Conservation (phyloP, 176 grass and related monocot species). For the Eleusine indica region DNA sequence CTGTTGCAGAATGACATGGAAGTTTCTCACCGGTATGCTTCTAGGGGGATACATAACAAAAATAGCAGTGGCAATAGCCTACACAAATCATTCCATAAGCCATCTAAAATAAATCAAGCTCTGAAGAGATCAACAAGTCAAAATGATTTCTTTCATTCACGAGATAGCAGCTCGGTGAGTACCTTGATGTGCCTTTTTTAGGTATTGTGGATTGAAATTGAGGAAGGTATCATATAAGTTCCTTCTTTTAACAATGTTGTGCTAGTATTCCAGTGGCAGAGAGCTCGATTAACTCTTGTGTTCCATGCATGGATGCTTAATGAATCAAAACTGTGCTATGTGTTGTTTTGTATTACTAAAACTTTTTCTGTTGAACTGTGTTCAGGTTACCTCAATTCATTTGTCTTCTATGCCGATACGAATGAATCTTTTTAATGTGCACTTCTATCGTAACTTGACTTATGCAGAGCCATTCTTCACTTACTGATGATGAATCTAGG, state of each 20-base stretch:
- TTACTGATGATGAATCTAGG: conserved; percentile 89
- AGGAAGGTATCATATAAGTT: not conserved
- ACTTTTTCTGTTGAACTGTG: conserved; percentile 2
- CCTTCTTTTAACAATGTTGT: not conserved
- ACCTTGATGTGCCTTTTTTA: conserved; percentile 3
- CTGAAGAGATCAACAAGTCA: conserved; percentile 71
- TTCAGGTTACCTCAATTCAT: not conserved
- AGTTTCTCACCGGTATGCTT: conserved; percentile 46
- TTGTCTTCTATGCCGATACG: not conserved
- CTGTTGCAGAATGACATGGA: conserved; percentile 65
- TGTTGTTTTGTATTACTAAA: not conserved
- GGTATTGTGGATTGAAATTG: conserved; percentile 1
- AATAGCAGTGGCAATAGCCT: conserved; percentile 26
- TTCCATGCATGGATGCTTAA: conserved; percentile 5
- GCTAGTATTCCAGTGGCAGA: not conserved
- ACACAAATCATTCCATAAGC: conserved; percentile 57
- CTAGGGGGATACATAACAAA: conserved; percentile 43
- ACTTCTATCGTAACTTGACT: conserved; percentile 17
- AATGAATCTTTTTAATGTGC: conserved; percentile 18
- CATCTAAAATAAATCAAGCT: conserved; percentile 52
- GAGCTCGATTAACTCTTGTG: not conserved
- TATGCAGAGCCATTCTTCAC: conserved; percentile 87
- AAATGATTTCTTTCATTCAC: conserved; percentile 71
- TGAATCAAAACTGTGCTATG: not conserved
- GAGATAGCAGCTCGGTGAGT: conserved; percentile 78